A percentile compares a stretch with the other conserved stretches of the same genome.
These are phyloP conservation scores for Flaveria robusta DNA, from an alignment of 129 eudicot genomes.

Conservation along the genomic window DNA sequence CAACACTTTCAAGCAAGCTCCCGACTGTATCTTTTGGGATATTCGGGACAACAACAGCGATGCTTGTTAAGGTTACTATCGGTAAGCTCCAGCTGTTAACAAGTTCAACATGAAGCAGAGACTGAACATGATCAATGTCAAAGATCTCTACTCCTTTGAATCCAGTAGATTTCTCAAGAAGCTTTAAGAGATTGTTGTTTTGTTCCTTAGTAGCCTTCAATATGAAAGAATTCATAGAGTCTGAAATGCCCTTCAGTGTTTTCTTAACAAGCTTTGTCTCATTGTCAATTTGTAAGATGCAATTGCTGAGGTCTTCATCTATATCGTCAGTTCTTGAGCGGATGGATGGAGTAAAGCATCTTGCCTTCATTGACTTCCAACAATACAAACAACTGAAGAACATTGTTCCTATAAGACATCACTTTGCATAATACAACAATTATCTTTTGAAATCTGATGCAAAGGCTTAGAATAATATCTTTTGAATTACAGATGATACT, in stretches of 20 bases:
- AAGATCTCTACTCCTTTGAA: slow-evolving; percentile 22
- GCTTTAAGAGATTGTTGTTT: slow-evolving; percentile 10
- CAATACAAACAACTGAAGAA: neutral
- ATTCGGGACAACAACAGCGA: slow-evolving; percentile 13
- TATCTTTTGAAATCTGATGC: slow-evolving; percentile 23
- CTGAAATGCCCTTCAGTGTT: slow-evolving; percentile 10
- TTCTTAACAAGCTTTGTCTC: neutral
- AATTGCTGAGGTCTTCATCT: slow-evolving; percentile 16
- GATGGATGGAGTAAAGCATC: neutral
- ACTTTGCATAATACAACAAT: neutral
- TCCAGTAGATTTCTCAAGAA: slow-evolving; percentile 22
- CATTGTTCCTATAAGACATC: neutral
- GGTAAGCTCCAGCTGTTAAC: slow-evolving; percentile 29
- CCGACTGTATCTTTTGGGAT: neutral
- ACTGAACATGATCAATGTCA: slow-evolving; percentile 14
- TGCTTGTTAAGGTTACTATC: slow-evolving; percentile 27
- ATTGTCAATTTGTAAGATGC: slow-evolving; percentile 8
- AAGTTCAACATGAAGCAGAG: slow-evolving; percentile 10
- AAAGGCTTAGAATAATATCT: neutral
- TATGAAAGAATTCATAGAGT: neutral
- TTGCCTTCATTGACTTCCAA: neutral
- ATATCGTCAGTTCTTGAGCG: neutral
- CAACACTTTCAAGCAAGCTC: slow-evolving; percentile 7
- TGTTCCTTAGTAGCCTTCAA: neutral
- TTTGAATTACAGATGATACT: neutral